Percentiles rank a stretch among this genome's conserved stretches.
phyloP scores from a whole-genome alignment of 345 rosid species.

The Camelina sativa region DNA sequence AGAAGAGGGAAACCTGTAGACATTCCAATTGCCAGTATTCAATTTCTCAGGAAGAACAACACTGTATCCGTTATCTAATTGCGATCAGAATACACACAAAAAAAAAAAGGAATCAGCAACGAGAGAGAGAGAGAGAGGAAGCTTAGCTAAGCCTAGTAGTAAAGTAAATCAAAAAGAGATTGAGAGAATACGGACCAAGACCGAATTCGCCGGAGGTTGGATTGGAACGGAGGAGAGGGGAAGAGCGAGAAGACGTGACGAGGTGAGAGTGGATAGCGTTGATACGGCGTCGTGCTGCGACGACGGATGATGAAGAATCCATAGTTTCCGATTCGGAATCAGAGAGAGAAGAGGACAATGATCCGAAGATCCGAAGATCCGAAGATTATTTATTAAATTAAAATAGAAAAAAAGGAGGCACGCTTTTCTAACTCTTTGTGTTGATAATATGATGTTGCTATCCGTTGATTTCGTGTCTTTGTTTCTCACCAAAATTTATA shows the following conservation, averaged over 20 bases:
- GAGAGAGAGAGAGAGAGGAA: not conserved
- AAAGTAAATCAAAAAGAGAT: not conserved
- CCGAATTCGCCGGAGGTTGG: slow-evolving; percentile 80
- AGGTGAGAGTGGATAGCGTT: slow-evolving; percentile 70
- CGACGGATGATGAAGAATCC: slow-evolving; percentile 54
- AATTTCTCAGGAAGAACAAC: slow-evolving; percentile 94
- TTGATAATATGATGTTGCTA: no score
- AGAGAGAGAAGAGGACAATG: slow-evolving; percentile 14
- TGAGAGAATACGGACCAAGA: slow-evolving; percentile 52
- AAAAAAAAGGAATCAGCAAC: slow-evolving; percentile 3
- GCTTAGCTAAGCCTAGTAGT: not conserved
- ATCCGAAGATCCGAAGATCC: slow-evolving; percentile 26
- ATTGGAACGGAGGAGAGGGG: slow-evolving; percentile 53
- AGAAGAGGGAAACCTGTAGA: slow-evolving; percentile 62
- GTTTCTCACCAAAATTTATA: no score
- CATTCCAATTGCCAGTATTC: slow-evolving; percentile 92
- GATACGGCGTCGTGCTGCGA: slow-evolving; percentile 77
- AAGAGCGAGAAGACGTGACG: slow-evolving; percentile 40
- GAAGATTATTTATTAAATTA: not conserved
- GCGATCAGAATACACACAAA: slow-evolving; percentile 14
- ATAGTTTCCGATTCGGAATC: slow-evolving; percentile 38
- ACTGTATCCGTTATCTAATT: slow-evolving; percentile 83
- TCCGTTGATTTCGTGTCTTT: no score
- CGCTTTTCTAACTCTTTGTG: slow-evolving; percentile 29
- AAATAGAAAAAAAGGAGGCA: slow-evolving; percentile 12